Evolutionary conservation across 148 eudicot species (phyloP).

Genomic region (Camellia japonica): DNA sequence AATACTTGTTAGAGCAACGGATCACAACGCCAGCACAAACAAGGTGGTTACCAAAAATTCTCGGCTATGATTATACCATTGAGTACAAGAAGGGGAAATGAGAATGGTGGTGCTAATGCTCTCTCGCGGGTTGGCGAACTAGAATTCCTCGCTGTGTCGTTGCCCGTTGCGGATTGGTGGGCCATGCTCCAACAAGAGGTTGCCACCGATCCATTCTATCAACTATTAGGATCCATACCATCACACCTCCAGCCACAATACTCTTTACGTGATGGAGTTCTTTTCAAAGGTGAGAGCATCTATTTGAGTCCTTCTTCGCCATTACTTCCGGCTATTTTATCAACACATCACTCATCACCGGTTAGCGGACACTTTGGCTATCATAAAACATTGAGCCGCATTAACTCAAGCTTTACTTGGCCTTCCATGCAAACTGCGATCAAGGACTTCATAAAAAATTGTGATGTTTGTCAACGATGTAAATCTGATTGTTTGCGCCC

Average conservation of each 20-base stretch:
- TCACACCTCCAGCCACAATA: no score
- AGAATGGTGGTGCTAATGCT: not conserved
- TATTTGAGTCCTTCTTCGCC: no score
- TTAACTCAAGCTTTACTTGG: not conserved
- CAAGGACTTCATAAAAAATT: not conserved
- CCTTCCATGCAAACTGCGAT: not conserved
- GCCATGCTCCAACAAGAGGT: not conserved
- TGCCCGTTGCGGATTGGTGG: not conserved
- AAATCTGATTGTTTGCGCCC: not conserved
- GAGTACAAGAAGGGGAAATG: not conserved
- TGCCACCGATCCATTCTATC: not conserved
- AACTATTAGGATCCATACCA: no score
- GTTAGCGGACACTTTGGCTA: not conserved
- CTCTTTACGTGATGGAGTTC: not conserved
- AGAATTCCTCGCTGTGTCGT: not conserved
- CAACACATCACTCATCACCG: not conserved
- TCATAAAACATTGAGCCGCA: not conserved
- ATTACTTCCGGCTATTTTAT: no score
- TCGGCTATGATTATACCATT: not conserved
- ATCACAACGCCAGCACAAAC: slow-evolving; percentile 5
- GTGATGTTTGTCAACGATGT: not conserved
- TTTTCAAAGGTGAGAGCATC: not conserved
- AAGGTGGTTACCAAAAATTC: not conserved
- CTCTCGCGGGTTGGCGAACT: not conserved
- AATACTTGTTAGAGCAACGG: not conserved